Base-by-base conservation (phyloP, 1,284 basidiomycete species). In the Pisolithus thermaeus region DNA sequence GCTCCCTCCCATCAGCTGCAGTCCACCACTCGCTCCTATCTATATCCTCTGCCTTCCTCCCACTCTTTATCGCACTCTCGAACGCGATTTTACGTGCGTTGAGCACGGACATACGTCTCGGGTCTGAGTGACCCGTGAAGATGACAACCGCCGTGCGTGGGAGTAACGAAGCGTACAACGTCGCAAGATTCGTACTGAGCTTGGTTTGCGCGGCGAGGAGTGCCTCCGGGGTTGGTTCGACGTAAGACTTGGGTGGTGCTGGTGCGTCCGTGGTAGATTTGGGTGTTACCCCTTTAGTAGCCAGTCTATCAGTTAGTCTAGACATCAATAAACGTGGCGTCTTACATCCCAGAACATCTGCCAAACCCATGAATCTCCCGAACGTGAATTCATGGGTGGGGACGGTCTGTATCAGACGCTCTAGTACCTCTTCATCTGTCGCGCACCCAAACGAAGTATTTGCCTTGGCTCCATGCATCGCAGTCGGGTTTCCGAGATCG, bases 61-160 rank as follows among this genome's bases (percentile, higher is more conserved):
- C 84, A 40, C 73, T 73, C 61, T 81, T 78, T 58, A 88, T 73
- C 28, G 83, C 78, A 32, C 70, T 73, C 61, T 96, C 92, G 60
- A 92, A 95, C 18, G 78, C 75, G 3, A 70, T 69, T 64, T 91
- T 87, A 50, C 84, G 77, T 3, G 78, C 77, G 52, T 83, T 83
- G 20, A 96, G 71, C 23, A 75, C 65, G 1, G 84, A 73, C 88
- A 94, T 92, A 1, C 68, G 72, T 0, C 90, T 79, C 0, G 94
- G 92, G 63, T 95, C 90, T 1, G 83, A 81, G 63, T 96, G 91
- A 0, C 93, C 93, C 0, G 87, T 90, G 61, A 96, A 84, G 43
- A 97, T 73, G 40, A 96, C 71, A 11, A 97, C 66, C 0, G 92
- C 92, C 0, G 92, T 90, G 25, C 85, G 81, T 7, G 82, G 64